Percentiles rank a stretch among this genome's conserved stretches.
Conservation (phyloP, 805 yeast genomes). For the Starmera quercuum region DNA sequence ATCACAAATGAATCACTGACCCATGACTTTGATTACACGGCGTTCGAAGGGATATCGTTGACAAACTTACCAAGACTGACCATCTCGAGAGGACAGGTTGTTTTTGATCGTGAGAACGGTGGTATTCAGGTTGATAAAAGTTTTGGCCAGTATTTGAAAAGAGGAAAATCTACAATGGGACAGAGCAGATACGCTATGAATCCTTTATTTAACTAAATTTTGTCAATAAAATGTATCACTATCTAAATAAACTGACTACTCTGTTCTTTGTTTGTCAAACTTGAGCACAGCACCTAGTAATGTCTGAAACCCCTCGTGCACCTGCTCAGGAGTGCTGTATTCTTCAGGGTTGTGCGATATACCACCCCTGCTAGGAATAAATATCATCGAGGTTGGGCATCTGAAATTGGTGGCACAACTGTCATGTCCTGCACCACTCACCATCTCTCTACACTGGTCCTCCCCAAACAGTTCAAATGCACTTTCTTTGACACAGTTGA, state of each 20-base stretch:
- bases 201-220: slow-evolving; percentile 4
- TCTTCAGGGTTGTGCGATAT: slow-evolving; percentile 62
- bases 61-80: slow-evolving; percentile 42
- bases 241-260: neutral
- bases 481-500: slow-evolving; percentile 42
- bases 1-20: slow-evolving; percentile 24
- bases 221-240: neutral
- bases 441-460: slow-evolving; percentile 35
- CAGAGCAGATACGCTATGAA: slow-evolving; percentile 17
- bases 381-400: slow-evolving; percentile 69
- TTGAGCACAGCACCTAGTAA: slow-evolving; percentile 42
- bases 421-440: slow-evolving; percentile 73
- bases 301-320: slow-evolving; percentile 52
- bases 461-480: slow-evolving; percentile 43
- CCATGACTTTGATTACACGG: slow-evolving; percentile 32
- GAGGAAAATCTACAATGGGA: slow-evolving; percentile 16
- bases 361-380: slow-evolving; percentile 63
- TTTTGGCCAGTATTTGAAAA: slow-evolving; percentile 20
- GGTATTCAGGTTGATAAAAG: slow-evolving; percentile 12
- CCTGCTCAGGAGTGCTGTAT: slow-evolving; percentile 55
- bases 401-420: slow-evolving; percentile 49
- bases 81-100: slow-evolving; percentile 28
- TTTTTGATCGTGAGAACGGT: slow-evolving; percentile 19
- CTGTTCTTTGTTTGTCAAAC: slow-evolving; percentile 21
- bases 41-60: slow-evolving; percentile 31